A percentile compares a stretch with the other conserved stretches of the same genome.
Evolutionary conservation across 2,329 filamentous ascomycete species (phyloP).

Genomic region (Stagonosporopsis rhizophila): DNA sequence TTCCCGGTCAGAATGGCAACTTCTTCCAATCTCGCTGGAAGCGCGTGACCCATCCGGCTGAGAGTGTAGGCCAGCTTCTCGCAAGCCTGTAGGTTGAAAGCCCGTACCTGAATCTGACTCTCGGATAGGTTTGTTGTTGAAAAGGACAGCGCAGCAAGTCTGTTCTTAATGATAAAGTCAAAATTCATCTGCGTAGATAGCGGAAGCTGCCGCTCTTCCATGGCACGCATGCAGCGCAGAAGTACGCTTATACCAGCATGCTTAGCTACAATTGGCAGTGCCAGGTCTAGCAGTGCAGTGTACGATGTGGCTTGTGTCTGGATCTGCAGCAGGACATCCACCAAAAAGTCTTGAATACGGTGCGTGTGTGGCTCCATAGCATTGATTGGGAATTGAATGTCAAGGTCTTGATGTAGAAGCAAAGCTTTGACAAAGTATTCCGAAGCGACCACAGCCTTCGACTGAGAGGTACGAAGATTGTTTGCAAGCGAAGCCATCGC

Average conservation of each 20-base stretch:
- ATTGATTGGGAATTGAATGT: conserved; percentile 2
- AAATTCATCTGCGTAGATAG: conserved; percentile 4
- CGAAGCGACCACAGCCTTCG: not conserved
- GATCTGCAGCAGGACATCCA: conserved; percentile 20
- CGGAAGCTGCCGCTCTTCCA: conserved; percentile 16
- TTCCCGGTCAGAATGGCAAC: conserved; percentile 16
- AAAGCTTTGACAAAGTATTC: conserved; percentile 2
- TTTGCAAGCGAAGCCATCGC: conserved; percentile 1
- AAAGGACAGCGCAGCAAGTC: not conserved
- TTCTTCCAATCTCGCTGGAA: conserved; percentile 4
- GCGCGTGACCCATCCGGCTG: conserved; percentile 4
- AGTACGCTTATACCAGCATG: conserved; percentile 17
- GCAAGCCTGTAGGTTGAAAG: conserved; percentile 10
- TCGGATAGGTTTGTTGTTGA: not conserved
- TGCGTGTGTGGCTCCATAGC: not conserved
- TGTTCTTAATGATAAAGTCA: not conserved
- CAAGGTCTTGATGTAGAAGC: conserved; percentile 4
- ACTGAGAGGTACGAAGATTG: not conserved
- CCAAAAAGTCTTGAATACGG: conserved; percentile 11
- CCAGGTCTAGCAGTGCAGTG: conserved; percentile 23
- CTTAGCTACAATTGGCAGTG: conserved; percentile 20
- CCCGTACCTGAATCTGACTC: not conserved
- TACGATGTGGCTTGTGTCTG: conserved; percentile 20
- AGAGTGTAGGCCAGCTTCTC: conserved; percentile 18
- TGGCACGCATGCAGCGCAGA: conserved; percentile 18